These are phyloP conservation scores for Citrus australasica DNA, from an alignment of 345 rosid species.

Conservation along the genomic window DNA sequence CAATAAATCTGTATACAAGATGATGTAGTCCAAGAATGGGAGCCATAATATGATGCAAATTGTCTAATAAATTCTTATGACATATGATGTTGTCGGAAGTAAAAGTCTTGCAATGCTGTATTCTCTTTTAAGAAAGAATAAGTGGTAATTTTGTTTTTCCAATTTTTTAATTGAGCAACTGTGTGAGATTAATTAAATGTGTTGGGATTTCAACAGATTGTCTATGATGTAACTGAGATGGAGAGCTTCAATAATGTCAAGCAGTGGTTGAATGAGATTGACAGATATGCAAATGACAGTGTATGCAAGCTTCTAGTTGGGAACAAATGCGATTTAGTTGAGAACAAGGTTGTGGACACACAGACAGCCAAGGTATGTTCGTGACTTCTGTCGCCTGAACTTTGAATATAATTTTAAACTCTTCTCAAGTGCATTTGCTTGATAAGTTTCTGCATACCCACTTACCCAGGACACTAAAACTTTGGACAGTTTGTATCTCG, in stretches of 20 bases:
- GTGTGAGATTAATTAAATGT: constrained; percentile 1
- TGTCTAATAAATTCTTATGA: background rate
- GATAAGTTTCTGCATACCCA: background rate
- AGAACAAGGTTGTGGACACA: constrained; percentile 75
- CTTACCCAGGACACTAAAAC: background rate
- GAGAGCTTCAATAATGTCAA: constrained; percentile 91
- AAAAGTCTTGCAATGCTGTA: background rate
- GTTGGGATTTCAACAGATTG: constrained; percentile 48
- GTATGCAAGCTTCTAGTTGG: constrained; percentile 88
- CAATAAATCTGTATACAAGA: background rate
- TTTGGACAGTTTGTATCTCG: background rate
- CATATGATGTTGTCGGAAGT: background rate
- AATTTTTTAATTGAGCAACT: background rate
- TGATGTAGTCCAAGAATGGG: background rate
- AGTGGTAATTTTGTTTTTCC: background rate
- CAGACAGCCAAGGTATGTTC: constrained; percentile 67
- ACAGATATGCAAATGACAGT: constrained; percentile 82
- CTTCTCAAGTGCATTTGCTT: background rate
- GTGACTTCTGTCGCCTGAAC: background rate
- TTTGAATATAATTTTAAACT: background rate
- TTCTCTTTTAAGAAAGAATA: background rate
- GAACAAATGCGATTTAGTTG: constrained; percentile 79
- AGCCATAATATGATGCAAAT: background rate
- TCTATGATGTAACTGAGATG: constrained; percentile 80
- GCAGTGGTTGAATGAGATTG: constrained; percentile 86